Evolutionary conservation across 2,329 filamentous ascomycete species (phyloP).

Genomic region (Hypoxylon sp.): DNA sequence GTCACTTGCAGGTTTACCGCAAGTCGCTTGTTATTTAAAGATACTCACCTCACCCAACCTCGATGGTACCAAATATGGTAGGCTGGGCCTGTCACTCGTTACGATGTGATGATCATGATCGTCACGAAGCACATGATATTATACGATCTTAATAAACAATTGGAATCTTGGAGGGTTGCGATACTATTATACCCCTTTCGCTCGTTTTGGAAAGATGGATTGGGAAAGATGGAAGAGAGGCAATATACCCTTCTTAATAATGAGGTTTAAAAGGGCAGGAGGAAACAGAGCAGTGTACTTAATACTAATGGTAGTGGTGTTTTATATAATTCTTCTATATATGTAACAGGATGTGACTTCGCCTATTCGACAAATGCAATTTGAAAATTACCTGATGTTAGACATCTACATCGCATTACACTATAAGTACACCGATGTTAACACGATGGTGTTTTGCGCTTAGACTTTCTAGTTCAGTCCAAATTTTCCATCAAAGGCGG

Average conservation of each 20-base stretch:
- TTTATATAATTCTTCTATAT: background rate
- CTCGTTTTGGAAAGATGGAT: slow-evolving; percentile 28
- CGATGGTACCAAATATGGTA: slow-evolving; percentile 30
- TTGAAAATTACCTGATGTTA: background rate
- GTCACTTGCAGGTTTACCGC: slow-evolving; percentile 27
- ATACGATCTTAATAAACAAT: slow-evolving; percentile 19
- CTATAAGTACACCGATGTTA: background rate
- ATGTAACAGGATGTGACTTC: background rate
- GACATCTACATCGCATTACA: background rate
- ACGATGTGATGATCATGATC: slow-evolving; percentile 29
- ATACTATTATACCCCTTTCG: slow-evolving; percentile 35
- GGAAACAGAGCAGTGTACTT: slow-evolving; percentile 6
- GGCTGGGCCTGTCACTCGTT: slow-evolving; percentile 43
- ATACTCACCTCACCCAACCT: slow-evolving; percentile 24
- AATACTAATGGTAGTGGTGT: slow-evolving; percentile 38
- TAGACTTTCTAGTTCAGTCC: too few species aligned
- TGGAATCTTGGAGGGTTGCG: slow-evolving; percentile 26
- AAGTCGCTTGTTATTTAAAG: slow-evolving; percentile 11
- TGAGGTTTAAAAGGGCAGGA: slow-evolving; percentile 11
- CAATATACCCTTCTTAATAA: slow-evolving; percentile 41
- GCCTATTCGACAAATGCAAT: background rate
- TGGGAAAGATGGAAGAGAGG: slow-evolving; percentile 19
- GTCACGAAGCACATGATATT: slow-evolving; percentile 12
- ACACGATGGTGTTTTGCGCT: too few species aligned
- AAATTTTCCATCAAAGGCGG: too few species aligned